phyloP scores from a whole-genome alignment of 768 basidiomycete species.

The Termitomyces sp. region DNA sequence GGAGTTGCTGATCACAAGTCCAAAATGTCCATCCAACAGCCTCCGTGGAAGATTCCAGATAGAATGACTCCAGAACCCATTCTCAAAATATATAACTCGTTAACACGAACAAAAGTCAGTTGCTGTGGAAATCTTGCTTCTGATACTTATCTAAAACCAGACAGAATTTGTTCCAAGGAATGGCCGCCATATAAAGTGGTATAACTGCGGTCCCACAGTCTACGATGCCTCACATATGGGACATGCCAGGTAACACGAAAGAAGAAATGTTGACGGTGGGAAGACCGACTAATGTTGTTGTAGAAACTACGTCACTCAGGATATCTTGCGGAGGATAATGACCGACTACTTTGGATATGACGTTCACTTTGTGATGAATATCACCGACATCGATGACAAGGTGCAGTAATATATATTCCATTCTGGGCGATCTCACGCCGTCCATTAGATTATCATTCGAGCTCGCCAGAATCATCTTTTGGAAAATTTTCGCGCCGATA shows the following conservation, averaged over 20 bases:
- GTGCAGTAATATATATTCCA: conserved; percentile 35
- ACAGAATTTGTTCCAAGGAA: conserved; percentile 71
- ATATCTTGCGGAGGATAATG: conserved; percentile 85
- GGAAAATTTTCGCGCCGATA: conserved; percentile 56
- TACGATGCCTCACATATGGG: conserved; percentile 99
- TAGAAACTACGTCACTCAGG: conserved; percentile 97
- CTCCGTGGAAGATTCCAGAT: conserved; percentile 51
- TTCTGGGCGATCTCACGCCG: not conserved
- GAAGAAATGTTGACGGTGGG: not conserved
- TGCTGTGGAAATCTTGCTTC: not conserved
- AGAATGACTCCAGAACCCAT: conserved; percentile 52
- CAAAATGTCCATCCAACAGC: conserved; percentile 58
- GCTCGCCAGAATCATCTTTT: conserved; percentile 79
- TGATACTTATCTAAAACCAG: conserved; percentile 33
- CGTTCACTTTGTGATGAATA: conserved; percentile 98
- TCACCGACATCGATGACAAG: conserved; percentile 99
- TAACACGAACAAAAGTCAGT: conserved; percentile 84
- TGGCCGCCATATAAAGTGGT: conserved; percentile 89
- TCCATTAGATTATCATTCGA: conserved; percentile 80
- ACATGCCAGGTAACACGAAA: conserved; percentile 77
- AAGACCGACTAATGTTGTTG: conserved; percentile 7
- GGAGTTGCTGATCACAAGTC: conserved; percentile 1
- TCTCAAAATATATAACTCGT: conserved; percentile 87
- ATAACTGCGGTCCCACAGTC: conserved; percentile 98
- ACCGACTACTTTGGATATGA: conserved; percentile 97